Base-by-base conservation (phyloP, 257 asterid species). In the Lycium ferocissimum region DNA sequence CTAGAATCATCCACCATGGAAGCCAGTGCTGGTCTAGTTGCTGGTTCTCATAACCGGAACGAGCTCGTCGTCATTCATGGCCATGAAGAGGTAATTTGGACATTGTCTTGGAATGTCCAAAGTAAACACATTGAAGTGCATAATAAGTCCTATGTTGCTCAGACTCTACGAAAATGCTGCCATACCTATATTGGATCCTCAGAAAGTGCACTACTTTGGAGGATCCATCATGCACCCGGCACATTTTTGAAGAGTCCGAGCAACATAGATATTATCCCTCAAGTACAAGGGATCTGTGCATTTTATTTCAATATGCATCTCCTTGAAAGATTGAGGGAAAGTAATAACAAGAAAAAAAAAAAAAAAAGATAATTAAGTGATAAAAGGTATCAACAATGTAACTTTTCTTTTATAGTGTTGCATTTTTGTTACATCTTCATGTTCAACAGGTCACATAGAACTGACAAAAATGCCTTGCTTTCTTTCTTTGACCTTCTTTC, bases 41-140 rank as follows among this genome's bases (percentile, higher is more conserved):
- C 99, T 7, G 99, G 99, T 86, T 96, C 99, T 35, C 99, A 96
- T 84, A 96, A 94, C 89, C 96, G 98, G 89, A 96, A 96, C 82
- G 99, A 96, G 88, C 98, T 96, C 5, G 96, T 96, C 2, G 99
- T 95, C 91, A 95, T 95, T 83, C 98, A 94, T 40, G 98, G 98
- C 82, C 99, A 95, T 35, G 99, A 96, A 87, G 99, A 96, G 98
- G 99, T 95, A 88, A 11, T 26, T 26, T 26, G 33, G 20, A 22
- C 49, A 35, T 70, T 26, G 40, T 57, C 62, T 45, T 61, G 45
- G 62, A 76, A 51, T 76, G 62, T 22, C n/a, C 43, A 22, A 76
- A 7, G 15, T 26, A 17, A 78, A 53, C 33, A 78, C 65, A 78
- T 71, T 71, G 37, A 43, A 43, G 37, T 71, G 57, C 33, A 78